Conservation (phyloP, 305 asterid species). For the Fraxinus angustifolia region DNA sequence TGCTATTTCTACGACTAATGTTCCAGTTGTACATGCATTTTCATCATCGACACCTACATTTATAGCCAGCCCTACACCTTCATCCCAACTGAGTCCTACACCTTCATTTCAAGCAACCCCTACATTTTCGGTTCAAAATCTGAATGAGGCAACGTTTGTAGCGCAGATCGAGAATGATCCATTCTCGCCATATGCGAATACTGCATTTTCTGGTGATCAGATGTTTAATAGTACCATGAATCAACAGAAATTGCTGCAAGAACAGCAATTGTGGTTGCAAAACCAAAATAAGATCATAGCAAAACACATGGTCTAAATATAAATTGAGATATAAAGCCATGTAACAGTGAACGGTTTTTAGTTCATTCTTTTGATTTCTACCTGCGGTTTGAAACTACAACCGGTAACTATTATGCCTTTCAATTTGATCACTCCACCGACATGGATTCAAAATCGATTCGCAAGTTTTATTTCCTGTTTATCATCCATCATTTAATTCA, state of each 20-base stretch:
- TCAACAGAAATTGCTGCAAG: slow-evolving; percentile 41
- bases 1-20: background rate
- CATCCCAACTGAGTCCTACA: slow-evolving; percentile 18
- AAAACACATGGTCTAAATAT: slow-evolving; percentile 39
- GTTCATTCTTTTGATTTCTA: background rate
- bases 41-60: background rate
- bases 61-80: background rate
- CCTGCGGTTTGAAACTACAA: background rate
- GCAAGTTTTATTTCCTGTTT: background rate
- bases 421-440: background rate
- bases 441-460: background rate
- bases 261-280: slow-evolving; percentile 75
- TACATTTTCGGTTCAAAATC: slow-evolving; percentile 48
- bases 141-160: slow-evolving; percentile 10
- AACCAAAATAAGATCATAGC: slow-evolving; percentile 76
- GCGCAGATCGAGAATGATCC: slow-evolving; percentile 49
- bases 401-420: background rate
- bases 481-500: background rate
- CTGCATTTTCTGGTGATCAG: slow-evolving; percentile 26
- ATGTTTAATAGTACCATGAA: slow-evolving; percentile 29
- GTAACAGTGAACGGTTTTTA: background rate
- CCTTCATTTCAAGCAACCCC: slow-evolving; percentile 56
- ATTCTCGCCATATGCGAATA: slow-evolving; percentile 26
- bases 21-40: background rate
- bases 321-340: background rate